Conservation (phyloP, 2,329 filamentous ascomycete genomes). For the Cadophora malorum region DNA sequence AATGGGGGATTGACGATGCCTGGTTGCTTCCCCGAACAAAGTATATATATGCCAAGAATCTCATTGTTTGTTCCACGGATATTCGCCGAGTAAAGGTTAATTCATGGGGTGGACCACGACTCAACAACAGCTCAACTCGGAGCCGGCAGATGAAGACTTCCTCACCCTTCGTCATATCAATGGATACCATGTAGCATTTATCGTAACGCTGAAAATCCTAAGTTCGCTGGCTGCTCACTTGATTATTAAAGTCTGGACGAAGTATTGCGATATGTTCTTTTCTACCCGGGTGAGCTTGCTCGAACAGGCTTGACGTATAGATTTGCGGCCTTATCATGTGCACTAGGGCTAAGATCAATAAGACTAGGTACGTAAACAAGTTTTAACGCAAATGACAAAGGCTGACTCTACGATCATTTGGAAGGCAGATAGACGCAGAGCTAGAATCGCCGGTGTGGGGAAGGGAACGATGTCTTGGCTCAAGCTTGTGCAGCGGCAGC, state of each 20-base stretch:
- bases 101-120: not conserved
- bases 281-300: not conserved
- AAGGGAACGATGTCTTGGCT: not conserved
- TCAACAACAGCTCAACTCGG: not conserved
- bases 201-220: too few species aligned
- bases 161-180: too few species aligned
- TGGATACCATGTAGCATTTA: too few species aligned
- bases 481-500: not conserved
- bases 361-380: not conserved
- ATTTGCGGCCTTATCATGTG: not conserved
- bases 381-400: not conserved
- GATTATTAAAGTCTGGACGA: not conserved
- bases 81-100: not conserved
- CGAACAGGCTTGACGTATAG: not conserved
- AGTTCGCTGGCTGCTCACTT: not conserved
- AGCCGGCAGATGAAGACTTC: too few species aligned
- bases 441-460: conserved; percentile 4
- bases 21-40: not conserved
- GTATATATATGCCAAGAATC: not conserved
- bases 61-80: not conserved
- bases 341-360: not conserved
- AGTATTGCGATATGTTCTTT: not conserved
- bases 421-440: not conserved
- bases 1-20: not conserved
- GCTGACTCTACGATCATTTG: not conserved